Evolutionary conservation across 345 rosid genomes (phyloP).

Genomic region (Syzygium grande): DNA sequence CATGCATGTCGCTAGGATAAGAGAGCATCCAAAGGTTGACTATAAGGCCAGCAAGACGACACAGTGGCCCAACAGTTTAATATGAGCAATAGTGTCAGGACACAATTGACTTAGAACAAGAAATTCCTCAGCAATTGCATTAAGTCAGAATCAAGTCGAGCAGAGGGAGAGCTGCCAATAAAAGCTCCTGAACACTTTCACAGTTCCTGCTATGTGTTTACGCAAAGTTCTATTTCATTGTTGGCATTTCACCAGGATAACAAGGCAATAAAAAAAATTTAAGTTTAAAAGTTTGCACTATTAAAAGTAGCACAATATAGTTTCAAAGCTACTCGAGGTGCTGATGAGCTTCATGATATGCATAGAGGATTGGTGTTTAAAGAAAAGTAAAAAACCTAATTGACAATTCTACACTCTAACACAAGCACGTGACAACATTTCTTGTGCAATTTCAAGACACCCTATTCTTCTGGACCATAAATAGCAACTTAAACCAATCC

Average conservation of each 20-base stretch:
- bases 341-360: background rate
- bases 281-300: background rate
- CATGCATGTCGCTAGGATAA: background rate
- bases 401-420: background rate
- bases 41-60: background rate
- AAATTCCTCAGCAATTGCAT: background rate
- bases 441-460: background rate
- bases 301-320: background rate
- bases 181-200: background rate
- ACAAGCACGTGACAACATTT: background rate
- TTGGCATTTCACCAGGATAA: background rate
- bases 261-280: background rate
- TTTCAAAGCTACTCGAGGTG: background rate
- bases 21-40: background rate
- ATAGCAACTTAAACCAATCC: background rate
- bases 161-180: background rate
- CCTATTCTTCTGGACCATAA: background rate
- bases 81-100: background rate
- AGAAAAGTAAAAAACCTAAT: background rate
- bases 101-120: background rate
- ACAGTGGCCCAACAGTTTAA: background rate
- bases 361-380: background rate
- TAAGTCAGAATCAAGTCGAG: background rate
- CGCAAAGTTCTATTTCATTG: background rate
- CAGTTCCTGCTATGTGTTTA: background rate